phyloP scores from a whole-genome alignment of 345 rosid genomes.

The Syzygium grande region DNA sequence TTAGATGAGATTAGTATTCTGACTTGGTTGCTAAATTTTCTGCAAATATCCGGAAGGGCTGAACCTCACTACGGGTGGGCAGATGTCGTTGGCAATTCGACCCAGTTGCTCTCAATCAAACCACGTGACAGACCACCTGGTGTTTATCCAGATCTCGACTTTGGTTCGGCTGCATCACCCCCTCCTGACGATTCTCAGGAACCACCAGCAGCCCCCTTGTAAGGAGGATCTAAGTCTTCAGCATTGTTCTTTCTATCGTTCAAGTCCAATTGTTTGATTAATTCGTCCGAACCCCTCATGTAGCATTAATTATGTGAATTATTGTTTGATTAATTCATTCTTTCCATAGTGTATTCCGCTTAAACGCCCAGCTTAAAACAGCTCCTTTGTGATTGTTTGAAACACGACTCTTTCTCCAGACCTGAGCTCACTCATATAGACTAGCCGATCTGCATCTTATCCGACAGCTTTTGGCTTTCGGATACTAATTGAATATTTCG shows the following conservation, averaged over 20 bases:
- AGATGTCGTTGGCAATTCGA: constrained; percentile 88
- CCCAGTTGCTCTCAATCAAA: constrained; percentile 70
- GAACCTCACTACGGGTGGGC: constrained; percentile 99
- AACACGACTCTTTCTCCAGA: neutral
- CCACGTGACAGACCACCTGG: constrained; percentile 86
- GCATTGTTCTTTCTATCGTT: neutral
- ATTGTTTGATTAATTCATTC: constrained; percentile 9
- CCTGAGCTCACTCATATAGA: neutral
- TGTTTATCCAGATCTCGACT: constrained; percentile 64
- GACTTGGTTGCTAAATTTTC: neutral
- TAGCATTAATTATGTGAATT: neutral
- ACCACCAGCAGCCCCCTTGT: neutral
- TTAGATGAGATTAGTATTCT: neutral
- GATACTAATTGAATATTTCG: neutral
- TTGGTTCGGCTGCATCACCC: constrained; percentile 48
- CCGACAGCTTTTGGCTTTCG: neutral
- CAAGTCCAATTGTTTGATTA: neutral
- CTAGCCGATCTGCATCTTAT: neutral
- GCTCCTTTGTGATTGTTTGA: neutral
- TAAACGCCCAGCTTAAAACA: neutral
- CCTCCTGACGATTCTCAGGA: constrained; percentile 6
- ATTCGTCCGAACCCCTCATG: neutral
- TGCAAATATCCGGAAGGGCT: constrained; percentile 35
- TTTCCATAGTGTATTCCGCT: neutral
- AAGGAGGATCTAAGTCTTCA: neutral